Conservation (phyloP, 1,139 yeast species). For the Petasospora fabianii region DNA sequence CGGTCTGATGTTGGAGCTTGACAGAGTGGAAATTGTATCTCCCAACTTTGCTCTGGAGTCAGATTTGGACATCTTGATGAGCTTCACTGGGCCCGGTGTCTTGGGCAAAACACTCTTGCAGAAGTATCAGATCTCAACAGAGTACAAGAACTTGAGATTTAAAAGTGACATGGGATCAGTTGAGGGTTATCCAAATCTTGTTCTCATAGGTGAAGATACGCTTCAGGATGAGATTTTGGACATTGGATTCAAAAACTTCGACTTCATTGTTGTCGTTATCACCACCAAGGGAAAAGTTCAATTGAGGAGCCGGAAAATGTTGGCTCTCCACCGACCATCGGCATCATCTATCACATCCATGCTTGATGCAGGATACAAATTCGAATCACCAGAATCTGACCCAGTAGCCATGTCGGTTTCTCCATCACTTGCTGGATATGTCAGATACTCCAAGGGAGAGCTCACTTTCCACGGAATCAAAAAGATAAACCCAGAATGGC, state of each 20-base stretch:
- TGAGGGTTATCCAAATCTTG: conserved; percentile 21
- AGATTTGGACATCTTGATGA: conserved; percentile 31
- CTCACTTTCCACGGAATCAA: conserved; percentile 22
- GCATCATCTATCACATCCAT: conserved; percentile 38
- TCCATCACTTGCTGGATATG: conserved; percentile 52
- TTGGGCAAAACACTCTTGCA: conserved; percentile 20
- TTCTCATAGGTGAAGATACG: conserved; percentile 14
- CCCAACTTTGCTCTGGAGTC: conserved; percentile 35
- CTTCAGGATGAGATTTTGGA: conserved; percentile 18
- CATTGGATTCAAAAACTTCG: conserved; percentile 26
- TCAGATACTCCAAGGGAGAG: conserved; percentile 32
- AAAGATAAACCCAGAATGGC: conserved; percentile 7
- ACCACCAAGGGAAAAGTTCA: conserved; percentile 43
- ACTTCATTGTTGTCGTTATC: conserved; percentile 30
- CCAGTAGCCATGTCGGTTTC: conserved; percentile 48
- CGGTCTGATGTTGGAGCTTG: conserved; percentile 21
- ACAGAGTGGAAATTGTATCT: conserved; percentile 40
- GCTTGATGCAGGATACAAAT: conserved; percentile 56
- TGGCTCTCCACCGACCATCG: conserved; percentile 22
- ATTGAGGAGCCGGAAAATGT: conserved; percentile 36
- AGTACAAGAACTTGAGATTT: conserved; percentile 22
- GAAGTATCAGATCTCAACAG: conserved; percentile 23
- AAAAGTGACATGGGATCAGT: conserved; percentile 18
- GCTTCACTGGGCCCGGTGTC: conserved; percentile 25
- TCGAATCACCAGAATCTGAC: conserved; percentile 34